phyloP scores from a whole-genome alignment of 441 rosid species.

The Theobroma grandiflorum region DNA sequence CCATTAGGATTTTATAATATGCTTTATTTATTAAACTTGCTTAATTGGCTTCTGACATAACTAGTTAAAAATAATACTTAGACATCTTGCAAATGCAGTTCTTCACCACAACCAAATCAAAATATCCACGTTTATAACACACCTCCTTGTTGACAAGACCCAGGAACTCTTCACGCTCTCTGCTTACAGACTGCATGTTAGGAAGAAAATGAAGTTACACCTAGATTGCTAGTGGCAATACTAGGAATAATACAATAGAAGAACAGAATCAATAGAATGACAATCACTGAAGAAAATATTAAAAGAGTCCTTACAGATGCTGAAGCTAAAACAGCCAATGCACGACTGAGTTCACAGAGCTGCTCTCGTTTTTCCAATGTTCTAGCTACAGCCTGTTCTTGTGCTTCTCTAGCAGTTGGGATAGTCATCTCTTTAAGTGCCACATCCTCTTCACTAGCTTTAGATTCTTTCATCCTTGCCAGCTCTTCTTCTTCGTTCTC shows the following conservation, averaged over 20 bases:
- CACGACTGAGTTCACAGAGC: constrained; percentile 83
- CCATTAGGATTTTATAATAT: neutral
- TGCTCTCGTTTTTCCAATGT: constrained; percentile 75
- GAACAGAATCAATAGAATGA: constrained; percentile 19
- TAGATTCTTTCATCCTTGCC: constrained; percentile 65
- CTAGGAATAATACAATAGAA: constrained; percentile 14
- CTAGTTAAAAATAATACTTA: constrained; percentile 2
- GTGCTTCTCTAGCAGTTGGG: constrained; percentile 70
- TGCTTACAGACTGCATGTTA: constrained; percentile 82
- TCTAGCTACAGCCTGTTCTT: constrained; percentile 73
- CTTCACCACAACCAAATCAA: neutral
- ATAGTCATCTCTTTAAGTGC: constrained; percentile 76
- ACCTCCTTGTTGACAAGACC: constrained; percentile 91
- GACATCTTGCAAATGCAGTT: neutral
- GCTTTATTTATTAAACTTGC: constrained; percentile 2
- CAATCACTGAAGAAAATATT: neutral
- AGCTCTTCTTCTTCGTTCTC: constrained; percentile 83
- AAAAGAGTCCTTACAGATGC: constrained; percentile 75
- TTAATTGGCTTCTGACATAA: constrained; percentile 11
- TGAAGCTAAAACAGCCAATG: constrained; percentile 90
- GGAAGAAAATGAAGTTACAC: constrained; percentile 27
- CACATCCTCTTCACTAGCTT: constrained; percentile 62
- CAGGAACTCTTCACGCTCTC: constrained; percentile 93
- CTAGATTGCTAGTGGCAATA: constrained; percentile 14
- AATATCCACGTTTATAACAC: constrained; percentile 28